Evolutionary conservation across 2,329 filamentous ascomycete genomes (phyloP).

Genomic region (Sporothrix schenckii): DNA sequence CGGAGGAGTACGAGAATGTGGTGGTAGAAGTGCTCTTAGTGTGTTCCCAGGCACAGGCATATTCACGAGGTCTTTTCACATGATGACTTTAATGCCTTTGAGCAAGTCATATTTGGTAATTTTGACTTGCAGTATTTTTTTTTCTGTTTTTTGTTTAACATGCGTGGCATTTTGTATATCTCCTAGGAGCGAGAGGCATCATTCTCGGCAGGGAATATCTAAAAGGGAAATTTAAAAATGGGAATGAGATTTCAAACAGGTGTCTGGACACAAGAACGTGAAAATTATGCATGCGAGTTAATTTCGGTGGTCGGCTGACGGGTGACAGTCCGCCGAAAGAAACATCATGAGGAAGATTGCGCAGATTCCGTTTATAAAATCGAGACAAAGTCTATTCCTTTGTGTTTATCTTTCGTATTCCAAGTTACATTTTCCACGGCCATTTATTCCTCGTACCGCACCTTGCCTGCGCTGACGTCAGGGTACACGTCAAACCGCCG

Average conservation of each 20-base stretch:
- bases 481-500: constrained; percentile 94
- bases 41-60: neutral
- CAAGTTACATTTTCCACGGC: neutral
- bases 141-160: constrained; percentile 26
- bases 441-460: constrained; percentile 43
- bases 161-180: constrained; percentile 23
- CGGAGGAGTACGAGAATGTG: neutral
- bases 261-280: neutral
- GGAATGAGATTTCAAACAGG: neutral
- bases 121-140: constrained; percentile 11
- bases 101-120: constrained; percentile 19
- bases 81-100: too few relatives aligned
- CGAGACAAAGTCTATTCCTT: too few relatives aligned
- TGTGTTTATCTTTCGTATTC: neutral
- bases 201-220: neutral
- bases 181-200: neutral
- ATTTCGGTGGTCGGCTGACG: too few relatives aligned
- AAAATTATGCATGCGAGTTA: neutral
- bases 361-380: too few relatives aligned
- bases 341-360: too few relatives aligned
- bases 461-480: constrained; percentile 71
- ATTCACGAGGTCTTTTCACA: neutral
- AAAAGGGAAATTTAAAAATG: constrained; percentile 5
- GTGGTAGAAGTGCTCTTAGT: neutral
- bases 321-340: too few relatives aligned